Percentiles rank a stretch among this genome's conserved stretches.
Conservation (phyloP, 768 basidiomycete genomes). For the Lanmaoa rubissima region DNA sequence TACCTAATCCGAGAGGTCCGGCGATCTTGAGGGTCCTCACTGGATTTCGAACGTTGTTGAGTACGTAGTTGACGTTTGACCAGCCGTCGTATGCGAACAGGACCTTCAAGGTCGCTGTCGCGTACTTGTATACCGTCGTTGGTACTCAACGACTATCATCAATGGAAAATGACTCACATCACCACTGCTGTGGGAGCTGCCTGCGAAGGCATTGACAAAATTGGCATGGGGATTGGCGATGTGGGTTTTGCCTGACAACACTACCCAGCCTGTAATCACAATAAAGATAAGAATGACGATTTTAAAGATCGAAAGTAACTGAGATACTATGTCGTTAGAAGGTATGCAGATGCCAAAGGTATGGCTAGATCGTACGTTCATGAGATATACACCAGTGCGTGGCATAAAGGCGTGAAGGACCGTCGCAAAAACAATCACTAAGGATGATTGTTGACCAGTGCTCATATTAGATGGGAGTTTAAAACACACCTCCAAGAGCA, state of each 20-base stretch:
- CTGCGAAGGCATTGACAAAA: slow-evolving; percentile 57
- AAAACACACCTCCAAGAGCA: slow-evolving; percentile 48
- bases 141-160: neutral
- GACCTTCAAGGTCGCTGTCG: slow-evolving; percentile 60
- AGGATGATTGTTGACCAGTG: neutral
- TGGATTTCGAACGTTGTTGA: slow-evolving; percentile 46
- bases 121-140: slow-evolving; percentile 42
- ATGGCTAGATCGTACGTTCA: slow-evolving; percentile 45
- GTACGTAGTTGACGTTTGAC: slow-evolving; percentile 56
- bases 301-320: slow-evolving; percentile 53
- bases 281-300: slow-evolving; percentile 52
- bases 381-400: slow-evolving; percentile 45
- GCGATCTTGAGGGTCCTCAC: slow-evolving; percentile 61
- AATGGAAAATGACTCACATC: slow-evolving; percentile 30
- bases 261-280: slow-evolving; percentile 58
- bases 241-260: slow-evolving; percentile 54
- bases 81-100: slow-evolving; percentile 49
- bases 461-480: neutral
- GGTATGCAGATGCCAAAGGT: no score
- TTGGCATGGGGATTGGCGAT: slow-evolving; percentile 57
- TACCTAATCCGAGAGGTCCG: slow-evolving; percentile 53
- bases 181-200: slow-evolving; percentile 51
- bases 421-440: slow-evolving; percentile 52
- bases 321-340: slow-evolving; percentile 11
- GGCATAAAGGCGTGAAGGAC: slow-evolving; percentile 53